Evolutionary conservation across 345 rosid species (phyloP).

Genomic region (Eucalyptus cladocalyx): DNA sequence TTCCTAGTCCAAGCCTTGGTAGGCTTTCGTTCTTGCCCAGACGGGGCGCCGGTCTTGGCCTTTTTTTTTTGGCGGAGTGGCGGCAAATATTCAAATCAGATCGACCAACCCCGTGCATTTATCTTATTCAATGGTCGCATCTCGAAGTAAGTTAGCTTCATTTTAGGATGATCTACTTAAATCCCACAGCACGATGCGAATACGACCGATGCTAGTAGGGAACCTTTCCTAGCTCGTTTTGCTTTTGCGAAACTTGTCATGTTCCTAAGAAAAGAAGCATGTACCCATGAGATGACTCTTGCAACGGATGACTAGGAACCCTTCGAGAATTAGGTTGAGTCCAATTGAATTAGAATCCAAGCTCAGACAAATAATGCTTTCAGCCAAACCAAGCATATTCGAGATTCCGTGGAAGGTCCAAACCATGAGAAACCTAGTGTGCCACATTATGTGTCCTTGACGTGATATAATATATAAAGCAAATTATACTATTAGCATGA

Average conservation of each 20-base stretch:
- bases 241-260: neutral
- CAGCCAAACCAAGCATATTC: neutral
- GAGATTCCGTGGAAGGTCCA: neutral
- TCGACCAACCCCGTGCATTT: neutral
- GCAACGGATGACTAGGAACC: neutral
- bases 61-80: neutral
- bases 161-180: neutral
- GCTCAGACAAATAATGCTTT: neutral
- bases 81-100: neutral
- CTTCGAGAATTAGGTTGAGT: neutral
- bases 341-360: neutral
- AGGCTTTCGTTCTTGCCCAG: neutral
- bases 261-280: neutral
- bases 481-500: too few relatives aligned
- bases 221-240: neutral
- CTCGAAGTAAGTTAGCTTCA: neutral
- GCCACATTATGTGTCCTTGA: neutral
- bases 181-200: neutral
- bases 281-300: neutral
- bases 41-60: neutral
- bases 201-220: neutral
- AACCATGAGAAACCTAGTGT: neutral
- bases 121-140: neutral
- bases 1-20: neutral
- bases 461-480: neutral